Base-by-base conservation (phyloP, 2,329 filamentous ascomycete species). In the Stagonosporopsis tanaceti region DNA sequence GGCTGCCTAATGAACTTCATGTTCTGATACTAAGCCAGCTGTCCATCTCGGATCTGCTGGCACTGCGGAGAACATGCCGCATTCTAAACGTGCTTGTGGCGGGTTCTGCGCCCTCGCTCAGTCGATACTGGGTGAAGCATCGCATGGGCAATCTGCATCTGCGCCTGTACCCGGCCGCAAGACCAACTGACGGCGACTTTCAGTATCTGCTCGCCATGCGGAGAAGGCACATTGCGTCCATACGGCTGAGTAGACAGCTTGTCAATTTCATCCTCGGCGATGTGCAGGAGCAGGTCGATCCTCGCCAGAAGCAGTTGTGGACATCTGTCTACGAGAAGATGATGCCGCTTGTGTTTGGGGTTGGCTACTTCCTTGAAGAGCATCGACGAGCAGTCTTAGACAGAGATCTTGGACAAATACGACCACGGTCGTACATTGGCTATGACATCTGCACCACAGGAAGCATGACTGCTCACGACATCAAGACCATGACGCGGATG, bases 281-380 rank as follows among this genome's bases (percentile, higher is more conserved):
- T 50, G 65, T 68, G 14, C 56, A 70, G 27, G 64, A 67, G 53
- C 65, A 68, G 37, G 58, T 60, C 28, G 70, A 62, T 35, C 60
- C 67, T 35, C 67, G 71, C 8, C 69, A 71, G 37, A 65, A 65
- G 42, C 70, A 73, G 58, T 57, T 74, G 54, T 76, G 73, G 74
- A 67, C 65, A 3, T 73, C 72, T 6, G 69, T 75, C 52, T 75
- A 74, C 51, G 70, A 76, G 39, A 69, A 71, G 53, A 72, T 76
- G 70, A 70, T 75, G 39, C 72, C 73, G 20, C 62, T 76, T 22
- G 72, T 75, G 14, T 75, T 76, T 61, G 70, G 71, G 1, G 72
- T 76, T 7, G 72, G 71, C 0, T 75, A 73, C 45, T 76, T 76
- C 52, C 67, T 76, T 38, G 71, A 76, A 55, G 71, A 74, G 62